phyloP scores from a whole-genome alignment of 164 flowering plant genomes.

The Stephania cephalantha region DNA sequence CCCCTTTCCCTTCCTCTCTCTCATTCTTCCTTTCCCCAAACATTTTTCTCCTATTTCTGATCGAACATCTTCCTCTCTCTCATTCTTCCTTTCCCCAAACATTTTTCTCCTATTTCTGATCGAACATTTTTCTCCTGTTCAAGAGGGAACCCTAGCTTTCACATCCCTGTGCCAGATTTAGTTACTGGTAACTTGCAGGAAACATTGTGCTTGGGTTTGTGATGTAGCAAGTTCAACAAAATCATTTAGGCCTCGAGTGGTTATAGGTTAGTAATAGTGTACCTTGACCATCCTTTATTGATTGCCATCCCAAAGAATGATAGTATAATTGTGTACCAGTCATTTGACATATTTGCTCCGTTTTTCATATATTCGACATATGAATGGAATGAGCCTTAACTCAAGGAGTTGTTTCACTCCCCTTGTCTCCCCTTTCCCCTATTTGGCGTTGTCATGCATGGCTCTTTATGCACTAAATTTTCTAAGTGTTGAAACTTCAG shows the following conservation, averaged over 20 bases:
- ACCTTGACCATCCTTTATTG: background rate
- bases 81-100: background rate
- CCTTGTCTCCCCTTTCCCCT: background rate
- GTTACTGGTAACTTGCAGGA: background rate
- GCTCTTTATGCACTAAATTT: background rate
- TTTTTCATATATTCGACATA: background rate
- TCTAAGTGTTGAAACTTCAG: conserved; percentile 22
- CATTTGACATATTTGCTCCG: background rate
- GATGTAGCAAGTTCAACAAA: no score
- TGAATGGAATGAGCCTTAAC: background rate
- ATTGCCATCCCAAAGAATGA: background rate
- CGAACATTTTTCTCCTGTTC: background rate
- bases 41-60: no score
- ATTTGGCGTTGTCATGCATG: background rate
- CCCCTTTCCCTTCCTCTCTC: background rate
- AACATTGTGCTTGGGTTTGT: background rate
- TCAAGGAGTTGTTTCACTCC: background rate
- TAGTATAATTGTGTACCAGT: background rate
- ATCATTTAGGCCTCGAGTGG: no score
- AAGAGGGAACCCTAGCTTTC: background rate
- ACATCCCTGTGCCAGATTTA: background rate
- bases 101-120: no score
- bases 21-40: background rate
- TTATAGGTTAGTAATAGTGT: background rate
- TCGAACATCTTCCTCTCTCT: background rate